Evolutionary conservation across 2,329 filamentous ascomycete species (phyloP), one percentile per base, ranked within the genome.

Genomic region (Colletotrichum phormii): DNA sequence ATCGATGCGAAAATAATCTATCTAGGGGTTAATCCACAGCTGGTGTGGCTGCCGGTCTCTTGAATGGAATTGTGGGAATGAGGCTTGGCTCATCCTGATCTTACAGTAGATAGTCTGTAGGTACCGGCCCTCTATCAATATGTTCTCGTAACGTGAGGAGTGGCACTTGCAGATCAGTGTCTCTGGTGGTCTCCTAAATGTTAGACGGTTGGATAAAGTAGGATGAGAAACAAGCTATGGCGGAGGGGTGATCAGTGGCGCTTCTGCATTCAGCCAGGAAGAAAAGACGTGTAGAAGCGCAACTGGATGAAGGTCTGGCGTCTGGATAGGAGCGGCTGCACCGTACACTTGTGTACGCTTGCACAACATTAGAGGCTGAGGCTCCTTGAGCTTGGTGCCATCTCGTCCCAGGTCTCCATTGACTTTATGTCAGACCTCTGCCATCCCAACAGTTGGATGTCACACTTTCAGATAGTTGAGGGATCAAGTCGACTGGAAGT

Each of bases 251-350:
- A 26, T 22, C 22, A 37, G 57, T 67, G 49, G 57, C 64, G 46
- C 53, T 24, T 57, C 64, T 67, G 68, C 68, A 67, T 67, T 67
- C 64, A 31, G 68, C 63, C 57, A 64, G 12, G 9, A 15, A 46
- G 42, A n/a, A 49, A 35, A 26, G 6, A 61, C 9, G 54, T n/a
- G 42, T 4, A 24, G 49, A 49, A 37, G 31, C n/a, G 59, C 65
- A 26, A 64, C 53, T 62, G 35, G 49, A 24, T 35, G 9, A 35
- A 18, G 4, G 18, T 7, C 15, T 31, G 6, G 18, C 18, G 42
- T n/a, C 42, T n/a, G 42, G 15, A 9, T 9, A n/a, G 7, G 18
- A 49, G 18, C 7, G 18, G 7, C 2, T 49, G 42, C 24, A 26
- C 12, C 13, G 26, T 22, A 22, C 12, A 46, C 35, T 29, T 33